Conservation (phyloP, 1,139 yeast species). For the Zygosaccharomyces pseudobailii region DNA sequence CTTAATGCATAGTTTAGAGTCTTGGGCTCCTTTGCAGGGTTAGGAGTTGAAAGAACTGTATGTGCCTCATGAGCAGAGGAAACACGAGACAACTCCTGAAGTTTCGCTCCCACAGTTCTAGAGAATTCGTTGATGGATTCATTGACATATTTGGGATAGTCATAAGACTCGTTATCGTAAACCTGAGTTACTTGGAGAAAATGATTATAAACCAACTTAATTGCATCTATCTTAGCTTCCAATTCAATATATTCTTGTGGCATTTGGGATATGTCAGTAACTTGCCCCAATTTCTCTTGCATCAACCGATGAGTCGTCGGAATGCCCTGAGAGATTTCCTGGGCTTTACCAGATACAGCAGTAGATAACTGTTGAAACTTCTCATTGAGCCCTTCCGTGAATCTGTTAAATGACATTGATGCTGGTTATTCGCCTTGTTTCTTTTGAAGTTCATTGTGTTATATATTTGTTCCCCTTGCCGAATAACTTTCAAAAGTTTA, state of each 20-base stretch:
- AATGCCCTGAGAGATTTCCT: constrained; percentile 34
- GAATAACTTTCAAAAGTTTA: not conserved
- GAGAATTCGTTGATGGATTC: constrained; percentile 76
- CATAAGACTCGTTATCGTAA: constrained; percentile 76
- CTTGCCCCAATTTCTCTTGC: constrained; percentile 75
- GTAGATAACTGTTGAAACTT: constrained; percentile 31
- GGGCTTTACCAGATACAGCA: constrained; percentile 31
- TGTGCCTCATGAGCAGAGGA: constrained; percentile 81
- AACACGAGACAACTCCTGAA: constrained; percentile 66
- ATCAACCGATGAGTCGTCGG: constrained; percentile 70
- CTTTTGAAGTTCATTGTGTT: not conserved
- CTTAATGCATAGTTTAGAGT: constrained; percentile 81
- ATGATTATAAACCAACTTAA: constrained; percentile 67
- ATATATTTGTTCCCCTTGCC: not conserved
- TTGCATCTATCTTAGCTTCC: constrained; percentile 69
- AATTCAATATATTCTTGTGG: constrained; percentile 79
- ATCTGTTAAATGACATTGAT: constrained; percentile 20
- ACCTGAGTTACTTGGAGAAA: constrained; percentile 65
- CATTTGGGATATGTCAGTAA: constrained; percentile 73
- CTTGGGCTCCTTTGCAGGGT: constrained; percentile 66
- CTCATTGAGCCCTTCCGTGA: constrained; percentile 23
- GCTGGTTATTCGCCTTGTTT: not conserved
- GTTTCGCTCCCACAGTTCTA: constrained; percentile 60
- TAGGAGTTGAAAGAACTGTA: constrained; percentile 58
- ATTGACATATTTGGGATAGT: constrained; percentile 73